Percentiles rank a stretch among this genome's conserved stretches.
Evolutionary conservation across 306 rosid genomes (phyloP).

Genomic region (Quercus gilva): DNA sequence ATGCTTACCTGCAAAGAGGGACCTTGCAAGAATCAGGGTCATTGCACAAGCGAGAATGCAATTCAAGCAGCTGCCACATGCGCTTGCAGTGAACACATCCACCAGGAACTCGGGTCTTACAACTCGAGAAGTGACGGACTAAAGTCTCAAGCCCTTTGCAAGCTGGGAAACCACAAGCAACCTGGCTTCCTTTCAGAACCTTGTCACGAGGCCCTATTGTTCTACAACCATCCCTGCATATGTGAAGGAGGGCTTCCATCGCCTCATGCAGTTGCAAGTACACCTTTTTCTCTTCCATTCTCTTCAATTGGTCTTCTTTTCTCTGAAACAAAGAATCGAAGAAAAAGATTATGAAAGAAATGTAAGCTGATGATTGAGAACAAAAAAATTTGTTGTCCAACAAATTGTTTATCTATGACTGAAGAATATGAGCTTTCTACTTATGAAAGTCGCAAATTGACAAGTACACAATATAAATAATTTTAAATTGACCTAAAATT

Average conservation of each 20-base stretch:
- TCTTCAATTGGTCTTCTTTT: conserved; percentile 35
- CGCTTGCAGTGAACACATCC: conserved; percentile 60
- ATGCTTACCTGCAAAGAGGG: conserved; percentile 49
- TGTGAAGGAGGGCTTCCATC: conserved; percentile 53
- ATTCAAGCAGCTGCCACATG: conserved; percentile 62
- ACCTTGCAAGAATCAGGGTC: conserved; percentile 53
- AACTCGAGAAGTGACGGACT: conserved; percentile 49
- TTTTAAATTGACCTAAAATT: too few relatives aligned
- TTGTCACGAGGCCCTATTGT: conserved; percentile 53
- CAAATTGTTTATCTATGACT: neutral
- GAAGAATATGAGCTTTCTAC: too few relatives aligned
- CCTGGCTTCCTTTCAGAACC: conserved; percentile 36
- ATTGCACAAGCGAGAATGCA: conserved; percentile 53
- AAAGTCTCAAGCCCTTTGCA: conserved; percentile 56
- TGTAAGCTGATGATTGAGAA: neutral
- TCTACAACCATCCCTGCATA: conserved; percentile 56
- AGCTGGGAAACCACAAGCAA: conserved; percentile 41
- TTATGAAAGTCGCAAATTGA: too few relatives aligned
- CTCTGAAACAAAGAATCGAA: conserved; percentile 23
- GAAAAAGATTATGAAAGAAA: neutral
- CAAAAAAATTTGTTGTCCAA: neutral
- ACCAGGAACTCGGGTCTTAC: conserved; percentile 44
- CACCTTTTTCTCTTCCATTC: conserved; percentile 44
- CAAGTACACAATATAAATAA: too few relatives aligned
- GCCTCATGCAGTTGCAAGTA: conserved; percentile 54